Evolutionary conservation across 2,329 filamentous ascomycete species (phyloP), one percentile per base, ranked within the genome.

Genomic region (Raffaelea ambrosiae): DNA sequence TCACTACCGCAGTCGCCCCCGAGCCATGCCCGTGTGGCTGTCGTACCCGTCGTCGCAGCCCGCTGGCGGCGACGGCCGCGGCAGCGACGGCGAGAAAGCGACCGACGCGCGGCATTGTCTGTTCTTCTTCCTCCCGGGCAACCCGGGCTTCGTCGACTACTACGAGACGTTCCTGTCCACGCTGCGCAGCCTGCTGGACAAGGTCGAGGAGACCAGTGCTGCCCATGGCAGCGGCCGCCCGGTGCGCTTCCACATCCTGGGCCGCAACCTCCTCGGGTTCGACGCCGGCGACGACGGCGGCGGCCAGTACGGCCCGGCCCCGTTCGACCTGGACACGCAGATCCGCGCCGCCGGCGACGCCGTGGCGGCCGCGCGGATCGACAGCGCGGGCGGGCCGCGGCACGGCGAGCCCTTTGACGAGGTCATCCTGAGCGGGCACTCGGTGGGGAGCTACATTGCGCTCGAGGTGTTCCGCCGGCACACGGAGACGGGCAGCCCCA

Each of bases 121-220:
- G 44, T 67, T 90, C 55, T 88, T 81, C 67, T 84, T 87, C 63
- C 72, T 91, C 38, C 78, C 83, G 23, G 86, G 86, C 19, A 91
- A 91, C 54, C 86, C 86, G 5, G 86, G 86, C 5, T 70, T 88
- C 18, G 76, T 89, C 44, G 77, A 74, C 48, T 91, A 86, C 71
- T 91, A 91, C 63, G 67, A 66, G 49, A 71, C 76, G 35, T 91
- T 88, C 62, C 69, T 89, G 11, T 67, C 67, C 0, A 68, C 72
- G 14, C 66, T 89, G 2, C 70, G 79, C 41, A 60, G 64, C 1
- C 64, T 79, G 13, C 65, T 88, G 13, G 67, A 74, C 53, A 62
- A 63, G 21, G 63, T 62, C 5, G 67, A 71, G 52, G 39, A 46
- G 19, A 49, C 53, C 48, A 38, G 48, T n/a, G n/a, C n/a, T n/a